These are phyloP conservation scores for Botryosphaeria dothidea DNA, from an alignment of 2,329 filamentous ascomycete genomes.

Conservation along the genomic window DNA sequence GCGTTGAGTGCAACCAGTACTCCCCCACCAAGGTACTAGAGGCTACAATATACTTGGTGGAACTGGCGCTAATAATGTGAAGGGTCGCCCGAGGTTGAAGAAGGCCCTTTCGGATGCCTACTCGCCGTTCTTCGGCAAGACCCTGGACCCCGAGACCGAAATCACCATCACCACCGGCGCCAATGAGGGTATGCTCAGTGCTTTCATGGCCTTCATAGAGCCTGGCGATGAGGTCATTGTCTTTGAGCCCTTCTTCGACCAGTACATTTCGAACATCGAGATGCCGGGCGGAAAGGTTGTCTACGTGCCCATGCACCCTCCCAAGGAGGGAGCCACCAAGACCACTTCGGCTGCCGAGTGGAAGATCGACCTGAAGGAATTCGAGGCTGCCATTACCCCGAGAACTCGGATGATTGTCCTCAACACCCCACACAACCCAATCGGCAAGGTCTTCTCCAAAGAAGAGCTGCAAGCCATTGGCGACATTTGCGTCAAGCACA, in stretches of 20 bases:
- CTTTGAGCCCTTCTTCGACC: conserved; percentile 98
- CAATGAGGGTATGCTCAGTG: conserved; percentile 86
- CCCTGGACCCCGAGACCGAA: conserved; percentile 84
- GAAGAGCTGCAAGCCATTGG: conserved; percentile 83
- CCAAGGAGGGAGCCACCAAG: conserved; percentile 72
- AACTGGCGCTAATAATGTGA: background rate
- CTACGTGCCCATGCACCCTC: conserved; percentile 93
- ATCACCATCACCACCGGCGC: conserved; percentile 92
- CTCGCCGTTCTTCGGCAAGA: conserved; percentile 80
- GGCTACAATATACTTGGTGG: background rate
- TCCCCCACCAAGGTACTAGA: conserved; percentile 74
- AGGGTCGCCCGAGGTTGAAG: conserved; percentile 83
- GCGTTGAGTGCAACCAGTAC: conserved; percentile 98
- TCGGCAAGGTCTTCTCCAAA: conserved; percentile 90
- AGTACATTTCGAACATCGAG: conserved; percentile 98
- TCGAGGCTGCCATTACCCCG: conserved; percentile 78
- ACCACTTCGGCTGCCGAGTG: conserved; percentile 87
- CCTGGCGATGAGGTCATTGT: conserved; percentile 94
- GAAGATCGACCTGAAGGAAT: conserved; percentile 79
- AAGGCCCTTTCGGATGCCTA: conserved; percentile 94
- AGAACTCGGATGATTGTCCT: conserved; percentile 96
- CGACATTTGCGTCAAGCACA: conserved; percentile 85
- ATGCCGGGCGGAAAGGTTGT: conserved; percentile 95
- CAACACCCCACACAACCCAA: conserved; percentile 89
- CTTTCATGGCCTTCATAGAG: conserved; percentile 97